Evolutionary conservation across 2,329 filamentous ascomycete species (phyloP).

Genomic region (Tolypocladium album): DNA sequence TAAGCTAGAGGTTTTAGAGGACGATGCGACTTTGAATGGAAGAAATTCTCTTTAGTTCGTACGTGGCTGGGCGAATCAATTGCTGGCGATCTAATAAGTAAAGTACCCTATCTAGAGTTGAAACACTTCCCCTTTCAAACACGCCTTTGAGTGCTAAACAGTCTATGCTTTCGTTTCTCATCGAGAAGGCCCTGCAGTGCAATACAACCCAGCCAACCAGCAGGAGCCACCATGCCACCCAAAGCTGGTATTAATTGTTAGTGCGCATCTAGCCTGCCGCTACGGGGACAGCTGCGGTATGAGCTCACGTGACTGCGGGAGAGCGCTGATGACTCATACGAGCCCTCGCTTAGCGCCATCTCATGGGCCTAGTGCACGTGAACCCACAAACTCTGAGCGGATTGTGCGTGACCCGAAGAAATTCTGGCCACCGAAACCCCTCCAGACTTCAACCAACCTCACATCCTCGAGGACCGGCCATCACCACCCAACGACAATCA

Average conservation of each 20-base stretch:
- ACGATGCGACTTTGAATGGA: not conserved
- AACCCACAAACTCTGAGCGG: conserved; percentile 30
- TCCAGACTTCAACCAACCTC: conserved; percentile 23
- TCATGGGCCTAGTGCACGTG: conserved; percentile 23
- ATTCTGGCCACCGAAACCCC: conserved; percentile 29
- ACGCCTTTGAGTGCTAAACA: not conserved
- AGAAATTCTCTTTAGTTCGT: not conserved
- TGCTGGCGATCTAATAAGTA: not conserved
- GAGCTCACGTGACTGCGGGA: not conserved
- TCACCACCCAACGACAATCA: conserved; percentile 29
- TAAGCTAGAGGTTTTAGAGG: conserved; percentile 3
- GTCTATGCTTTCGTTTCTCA: too few relatives aligned
- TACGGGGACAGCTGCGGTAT: not conserved
- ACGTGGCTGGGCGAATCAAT: not conserved
- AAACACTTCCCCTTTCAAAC: too few relatives aligned
- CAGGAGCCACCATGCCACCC: too few relatives aligned
- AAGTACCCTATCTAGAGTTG: not conserved
- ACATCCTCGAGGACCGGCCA: conserved; percentile 29
- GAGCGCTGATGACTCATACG: conserved; percentile 14
- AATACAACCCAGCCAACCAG: too few relatives aligned
- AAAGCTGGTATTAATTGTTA: not conserved
- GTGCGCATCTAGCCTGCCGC: not conserved
- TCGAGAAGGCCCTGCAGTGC: too few relatives aligned
- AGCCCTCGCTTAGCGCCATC: conserved; percentile 29
- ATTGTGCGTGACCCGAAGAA: conserved; percentile 27